Evolutionary conservation across 2,329 filamentous ascomycete genomes (phyloP).

Genomic region (Alternaria sp.): DNA sequence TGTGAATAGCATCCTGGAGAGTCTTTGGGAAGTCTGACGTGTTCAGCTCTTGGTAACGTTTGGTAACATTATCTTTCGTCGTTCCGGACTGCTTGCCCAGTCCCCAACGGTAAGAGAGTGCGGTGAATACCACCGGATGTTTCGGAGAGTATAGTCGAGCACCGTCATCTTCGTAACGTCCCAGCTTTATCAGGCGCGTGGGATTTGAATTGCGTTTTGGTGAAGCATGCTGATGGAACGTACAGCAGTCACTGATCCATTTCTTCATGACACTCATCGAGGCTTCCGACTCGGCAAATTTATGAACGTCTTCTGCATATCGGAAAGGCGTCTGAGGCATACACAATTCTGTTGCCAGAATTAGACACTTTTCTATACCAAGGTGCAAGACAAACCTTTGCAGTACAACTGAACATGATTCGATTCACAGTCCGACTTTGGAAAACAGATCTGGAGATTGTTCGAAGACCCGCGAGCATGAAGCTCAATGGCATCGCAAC

Average conservation of each 20-base stretch:
- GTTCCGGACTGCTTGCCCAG: neutral
- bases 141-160: neutral
- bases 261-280: no score
- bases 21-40: neutral
- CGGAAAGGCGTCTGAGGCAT: no score
- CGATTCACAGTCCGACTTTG: no score
- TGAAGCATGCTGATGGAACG: neutral
- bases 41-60: rapidly evolving
- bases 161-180: rapidly evolving
- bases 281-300: no score
- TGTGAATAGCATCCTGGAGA: neutral
- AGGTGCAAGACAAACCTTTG: no score
- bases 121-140: rapidly evolving
- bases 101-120: neutral
- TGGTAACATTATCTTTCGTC: neutral
- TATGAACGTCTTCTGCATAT: no score
- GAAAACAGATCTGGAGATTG: no score
- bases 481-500: no score
- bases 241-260: neutral
- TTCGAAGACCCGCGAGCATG: no score
- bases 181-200: neutral
- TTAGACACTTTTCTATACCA: no score
- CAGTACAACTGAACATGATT: no score
- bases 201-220: rapidly evolving
- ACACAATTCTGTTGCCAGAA: no score